Evolutionary conservation across 2,329 filamentous ascomycete species (phyloP).

Genomic region (Chaetomium strumarium): DNA sequence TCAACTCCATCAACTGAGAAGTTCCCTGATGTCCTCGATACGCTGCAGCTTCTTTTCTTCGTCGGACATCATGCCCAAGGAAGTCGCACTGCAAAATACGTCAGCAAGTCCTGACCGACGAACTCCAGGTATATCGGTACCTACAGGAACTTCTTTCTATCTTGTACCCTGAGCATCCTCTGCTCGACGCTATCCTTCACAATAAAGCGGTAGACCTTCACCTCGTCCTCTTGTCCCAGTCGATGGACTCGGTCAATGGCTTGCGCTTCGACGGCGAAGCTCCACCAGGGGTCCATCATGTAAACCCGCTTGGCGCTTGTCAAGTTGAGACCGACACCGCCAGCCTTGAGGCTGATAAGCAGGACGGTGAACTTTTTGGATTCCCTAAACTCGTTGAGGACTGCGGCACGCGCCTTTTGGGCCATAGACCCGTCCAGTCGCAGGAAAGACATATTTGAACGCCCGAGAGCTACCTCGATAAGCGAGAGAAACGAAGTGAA

Average conservation of each 20-base stretch:
- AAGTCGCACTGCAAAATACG: slow-evolving; percentile 67
- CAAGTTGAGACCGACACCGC: slow-evolving; percentile 89
- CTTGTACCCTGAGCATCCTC: slow-evolving; percentile 88
- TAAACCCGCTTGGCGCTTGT: slow-evolving; percentile 85
- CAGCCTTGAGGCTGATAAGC: slow-evolving; percentile 78
- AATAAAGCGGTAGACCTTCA: slow-evolving; percentile 82
- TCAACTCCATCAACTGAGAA: slow-evolving; percentile 54
- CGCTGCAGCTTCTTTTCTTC: slow-evolving; percentile 86
- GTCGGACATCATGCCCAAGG: slow-evolving; percentile 88
- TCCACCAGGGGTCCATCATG: slow-evolving; percentile 99
- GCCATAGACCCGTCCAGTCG: slow-evolving; percentile 87
- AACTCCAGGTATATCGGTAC: slow-evolving; percentile 34
- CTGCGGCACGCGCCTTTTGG: slow-evolving; percentile 74
- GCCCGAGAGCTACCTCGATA: slow-evolving; percentile 72
- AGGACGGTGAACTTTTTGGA: slow-evolving; percentile 63
- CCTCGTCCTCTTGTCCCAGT: slow-evolving; percentile 86
- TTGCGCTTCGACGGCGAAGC: slow-evolving; percentile 91
- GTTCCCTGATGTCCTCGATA: slow-evolving; percentile 89
- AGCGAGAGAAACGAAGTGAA: slow-evolving; percentile 95
- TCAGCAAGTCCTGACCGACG: slow-evolving; percentile 17
- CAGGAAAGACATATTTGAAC: slow-evolving; percentile 69
- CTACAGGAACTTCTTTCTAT: slow-evolving; percentile 92
- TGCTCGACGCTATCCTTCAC: slow-evolving; percentile 89
- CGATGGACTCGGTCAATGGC: slow-evolving; percentile 96
- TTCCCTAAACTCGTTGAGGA: slow-evolving; percentile 66